Evolutionary conservation across 2,329 filamentous ascomycete species (phyloP), one percentile per base, ranked within the genome.

Genomic region (Aplosporella prunicola): DNA sequence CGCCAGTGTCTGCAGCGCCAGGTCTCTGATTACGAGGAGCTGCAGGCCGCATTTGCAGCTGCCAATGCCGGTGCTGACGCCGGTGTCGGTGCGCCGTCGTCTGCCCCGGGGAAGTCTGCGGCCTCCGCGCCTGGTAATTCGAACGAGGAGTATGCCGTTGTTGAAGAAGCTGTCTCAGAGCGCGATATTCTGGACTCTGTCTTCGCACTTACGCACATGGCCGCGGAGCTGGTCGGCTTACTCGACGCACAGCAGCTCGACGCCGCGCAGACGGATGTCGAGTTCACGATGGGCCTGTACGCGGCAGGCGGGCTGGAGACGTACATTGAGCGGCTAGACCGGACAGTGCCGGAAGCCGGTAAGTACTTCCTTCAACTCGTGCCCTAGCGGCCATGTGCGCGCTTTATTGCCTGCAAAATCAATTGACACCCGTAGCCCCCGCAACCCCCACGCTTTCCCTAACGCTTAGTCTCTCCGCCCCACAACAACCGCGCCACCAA

Each of bases 161-260:
- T 85, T n/a, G 66, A 80, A 37, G 77, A 80, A 45, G 75, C 79
- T 0, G 63, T 82, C 17, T 80, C 78, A 2, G 69, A 74, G 17
- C 66, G 69, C 32, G 75, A 76, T 1, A 68, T 86, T 5, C 62
- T 84, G 2, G 81, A 86, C n/a, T 35, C 38, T 7, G 20, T 35
- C 3, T 35, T 31, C 13, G 23, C 33, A n/a, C 20, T 35, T 5
- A 22, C 32, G 10, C 27, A 35, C 10, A 29, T 31, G 4, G n/a
- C 35, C 11, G 25, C 38, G 1, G 43, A 84, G 79, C 0, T 67
- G 77, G 10, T 81, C 20, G 77, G 79, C 4, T 75, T 80, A 44
- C 56, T 84, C 0, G 72, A 72, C 60, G 67, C 76, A 36, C 71
- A 76, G 41, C 66, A 77, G 45, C 67, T 71, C 40, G 74, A 73